These are phyloP conservation scores for Tricharina praecox DNA, from an alignment of 495 filamentous ascomycete species.

Conservation along the genomic window DNA sequence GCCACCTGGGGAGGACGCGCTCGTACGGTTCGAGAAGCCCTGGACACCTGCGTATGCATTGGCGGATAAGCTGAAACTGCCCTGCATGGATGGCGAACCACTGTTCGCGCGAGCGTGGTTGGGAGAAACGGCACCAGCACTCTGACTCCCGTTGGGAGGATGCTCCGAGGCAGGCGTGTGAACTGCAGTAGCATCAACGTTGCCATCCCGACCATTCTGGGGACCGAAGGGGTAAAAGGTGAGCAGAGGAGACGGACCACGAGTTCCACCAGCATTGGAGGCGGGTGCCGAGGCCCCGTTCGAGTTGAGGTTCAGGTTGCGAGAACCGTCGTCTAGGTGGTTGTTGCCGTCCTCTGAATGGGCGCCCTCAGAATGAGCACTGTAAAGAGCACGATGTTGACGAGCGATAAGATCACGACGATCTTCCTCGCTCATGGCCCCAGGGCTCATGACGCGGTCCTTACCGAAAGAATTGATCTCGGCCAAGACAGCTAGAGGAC, in stretches of 20 bases:
- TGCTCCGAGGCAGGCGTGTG: conserved; percentile 25
- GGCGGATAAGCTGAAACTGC: conserved; percentile 50
- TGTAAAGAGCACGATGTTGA: conserved; percentile 83
- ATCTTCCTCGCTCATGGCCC: conserved; percentile 83
- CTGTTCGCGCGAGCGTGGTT: conserved; percentile 69
- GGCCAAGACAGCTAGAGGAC: conserved; percentile 55
- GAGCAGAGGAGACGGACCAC: conserved; percentile 41
- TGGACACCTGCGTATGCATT: conserved; percentile 32
- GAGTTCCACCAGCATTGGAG: conserved; percentile 32
- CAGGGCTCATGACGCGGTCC: conserved; percentile 83
- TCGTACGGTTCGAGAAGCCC: conserved; percentile 70
- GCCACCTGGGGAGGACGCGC: conserved; percentile 76
- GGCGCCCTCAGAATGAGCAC: conserved; percentile 38
- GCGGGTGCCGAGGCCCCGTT: conserved; percentile 38
- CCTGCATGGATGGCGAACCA: conserved; percentile 59
- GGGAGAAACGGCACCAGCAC: conserved; percentile 37
- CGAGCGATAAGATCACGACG: conserved; percentile 90
- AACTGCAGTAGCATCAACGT: conserved; percentile 24
- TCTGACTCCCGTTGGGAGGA: conserved; percentile 29
- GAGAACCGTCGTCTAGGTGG: conserved; percentile 40
- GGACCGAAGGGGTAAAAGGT: conserved; percentile 43
- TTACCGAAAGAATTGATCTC: conserved; percentile 56
- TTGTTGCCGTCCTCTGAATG: conserved; percentile 33
- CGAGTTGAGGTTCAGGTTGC: conserved; percentile 36
- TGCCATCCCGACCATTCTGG: conserved; percentile 26